These are phyloP conservation scores for Lepidopterella palustris DNA, from an alignment of 495 filamentous ascomycete genomes.

Conservation along the genomic window DNA sequence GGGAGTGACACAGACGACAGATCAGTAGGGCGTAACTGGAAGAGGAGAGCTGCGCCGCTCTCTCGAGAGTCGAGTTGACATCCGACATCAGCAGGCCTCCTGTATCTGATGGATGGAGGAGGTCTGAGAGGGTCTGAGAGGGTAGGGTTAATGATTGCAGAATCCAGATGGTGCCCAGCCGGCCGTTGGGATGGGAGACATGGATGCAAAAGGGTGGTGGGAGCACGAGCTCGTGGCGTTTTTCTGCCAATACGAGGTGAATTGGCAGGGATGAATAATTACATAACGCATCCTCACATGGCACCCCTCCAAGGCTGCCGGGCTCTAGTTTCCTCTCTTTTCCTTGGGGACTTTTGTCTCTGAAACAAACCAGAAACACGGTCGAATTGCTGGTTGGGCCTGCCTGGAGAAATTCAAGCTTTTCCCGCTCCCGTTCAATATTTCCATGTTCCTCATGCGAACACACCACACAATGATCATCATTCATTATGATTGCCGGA, in stretches of 20 bases:
- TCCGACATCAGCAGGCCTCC: background rate
- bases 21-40: background rate
- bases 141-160: background rate
- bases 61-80: background rate
- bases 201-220: slow-evolving; percentile 18
- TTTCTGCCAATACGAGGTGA: too few species aligned
- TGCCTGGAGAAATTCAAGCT: too few species aligned
- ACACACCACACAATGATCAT: slow-evolving; percentile 24
- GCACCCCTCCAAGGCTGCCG: too few species aligned
- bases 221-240: slow-evolving; percentile 17
- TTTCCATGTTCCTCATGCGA: too few species aligned
- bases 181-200: slow-evolving; percentile 21
- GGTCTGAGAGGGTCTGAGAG: background rate
- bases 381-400: background rate
- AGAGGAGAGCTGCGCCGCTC: background rate
- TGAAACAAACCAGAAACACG: background rate
- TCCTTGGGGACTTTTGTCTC: background rate
- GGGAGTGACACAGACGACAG: slow-evolving; percentile 2
- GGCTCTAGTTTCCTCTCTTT: background rate
- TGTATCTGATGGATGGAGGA: background rate
- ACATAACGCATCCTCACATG: too few species aligned
- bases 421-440: too few species aligned
- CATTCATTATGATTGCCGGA: slow-evolving; percentile 23
- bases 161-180: slow-evolving; percentile 2
- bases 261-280: too few species aligned